These are phyloP conservation scores for Phaeotremella skinneri DNA, from an alignment of 768 basidiomycete species.

Conservation along the genomic window DNA sequence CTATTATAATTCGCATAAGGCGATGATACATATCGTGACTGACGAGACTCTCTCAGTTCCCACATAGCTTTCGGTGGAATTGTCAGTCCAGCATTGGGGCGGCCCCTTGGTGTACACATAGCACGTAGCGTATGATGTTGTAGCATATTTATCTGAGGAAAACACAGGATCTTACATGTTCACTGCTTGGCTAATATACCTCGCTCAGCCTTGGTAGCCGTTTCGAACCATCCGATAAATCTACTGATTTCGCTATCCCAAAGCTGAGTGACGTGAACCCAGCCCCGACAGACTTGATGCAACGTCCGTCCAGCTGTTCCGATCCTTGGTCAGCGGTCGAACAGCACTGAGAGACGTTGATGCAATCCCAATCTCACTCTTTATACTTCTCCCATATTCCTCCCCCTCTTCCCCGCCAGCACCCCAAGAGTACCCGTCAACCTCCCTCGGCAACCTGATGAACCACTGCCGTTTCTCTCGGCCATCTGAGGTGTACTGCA, in stretches of 20 bases:
- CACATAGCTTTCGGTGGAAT: conserved; percentile 7
- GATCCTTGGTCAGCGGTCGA: not conserved
- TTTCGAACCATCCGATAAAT: not conserved
- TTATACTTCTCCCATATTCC: conserved; percentile 36
- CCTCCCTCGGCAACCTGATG: conserved; percentile 32
- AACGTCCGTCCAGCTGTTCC: conserved; percentile 29
- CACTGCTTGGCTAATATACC: too few species aligned
- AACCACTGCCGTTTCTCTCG: conserved; percentile 39
- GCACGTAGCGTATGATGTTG: too few species aligned
- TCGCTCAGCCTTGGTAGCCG: not conserved
- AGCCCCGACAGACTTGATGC: conserved; percentile 25
- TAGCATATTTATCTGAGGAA: not conserved
- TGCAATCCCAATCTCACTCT: conserved; percentile 27
- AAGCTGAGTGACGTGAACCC: not conserved
- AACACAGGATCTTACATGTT: not conserved
- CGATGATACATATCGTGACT: conserved; percentile 2
- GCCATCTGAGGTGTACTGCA: conserved; percentile 14
- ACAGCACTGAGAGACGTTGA: not conserved
- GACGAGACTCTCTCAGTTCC: conserved; percentile 3
- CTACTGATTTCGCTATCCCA: not conserved
- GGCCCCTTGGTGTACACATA: conserved; percentile 1
- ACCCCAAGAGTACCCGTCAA: conserved; percentile 36
- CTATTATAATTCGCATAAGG: conserved; percentile 18
- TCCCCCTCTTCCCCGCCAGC: conserved; percentile 40
- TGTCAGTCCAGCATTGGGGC: not conserved